These are phyloP conservation scores for Rhodotorula sp. DNA, from an alignment of 1,284 basidiomycete species.

Conservation along the genomic window DNA sequence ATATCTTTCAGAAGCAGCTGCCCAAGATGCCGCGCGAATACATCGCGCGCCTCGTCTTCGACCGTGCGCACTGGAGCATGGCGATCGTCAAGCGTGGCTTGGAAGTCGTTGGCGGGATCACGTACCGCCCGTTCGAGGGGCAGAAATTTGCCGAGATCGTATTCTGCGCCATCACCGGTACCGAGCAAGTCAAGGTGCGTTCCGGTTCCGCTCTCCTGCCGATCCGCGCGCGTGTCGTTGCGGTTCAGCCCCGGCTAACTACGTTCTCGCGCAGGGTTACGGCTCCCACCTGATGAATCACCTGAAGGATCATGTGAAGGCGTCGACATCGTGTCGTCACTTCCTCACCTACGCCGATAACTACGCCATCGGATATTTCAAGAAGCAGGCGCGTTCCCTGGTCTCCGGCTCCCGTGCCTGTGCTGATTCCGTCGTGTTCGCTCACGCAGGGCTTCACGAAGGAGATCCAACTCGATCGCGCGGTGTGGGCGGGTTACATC, in stretches of 20 bases:
- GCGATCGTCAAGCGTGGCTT: constrained; percentile 94
- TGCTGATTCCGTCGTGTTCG: not conserved
- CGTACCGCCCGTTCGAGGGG: constrained; percentile 93
- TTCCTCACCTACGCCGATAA: constrained; percentile 99
- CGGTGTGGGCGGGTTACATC: constrained; percentile 98
- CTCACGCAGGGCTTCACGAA: constrained; percentile 80
- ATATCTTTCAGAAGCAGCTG: constrained; percentile 94
- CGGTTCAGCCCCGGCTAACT: not conserved
- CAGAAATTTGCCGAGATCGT: constrained; percentile 97
- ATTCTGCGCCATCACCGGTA: constrained; percentile 95
- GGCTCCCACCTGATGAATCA: constrained; percentile 99
- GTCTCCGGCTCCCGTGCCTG: not conserved
- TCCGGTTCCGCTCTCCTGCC: no score
- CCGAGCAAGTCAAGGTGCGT: constrained; percentile 91
- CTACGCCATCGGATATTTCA: constrained; percentile 93
- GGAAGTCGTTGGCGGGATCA: constrained; percentile 97
- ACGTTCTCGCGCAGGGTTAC: constrained; percentile 70
- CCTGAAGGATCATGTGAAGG: constrained; percentile 89
- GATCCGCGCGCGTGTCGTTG: not conserved
- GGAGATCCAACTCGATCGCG: constrained; percentile 86
- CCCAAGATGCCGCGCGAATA: constrained; percentile 99
- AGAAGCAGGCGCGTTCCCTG: constrained; percentile 67
- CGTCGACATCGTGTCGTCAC: constrained; percentile 79
- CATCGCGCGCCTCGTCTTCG: constrained; percentile 92
- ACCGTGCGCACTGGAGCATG: constrained; percentile 84